Evolutionary conservation across 768 basidiomycete genomes (phyloP).

Genomic region (Auriscalpium microsporum): DNA sequence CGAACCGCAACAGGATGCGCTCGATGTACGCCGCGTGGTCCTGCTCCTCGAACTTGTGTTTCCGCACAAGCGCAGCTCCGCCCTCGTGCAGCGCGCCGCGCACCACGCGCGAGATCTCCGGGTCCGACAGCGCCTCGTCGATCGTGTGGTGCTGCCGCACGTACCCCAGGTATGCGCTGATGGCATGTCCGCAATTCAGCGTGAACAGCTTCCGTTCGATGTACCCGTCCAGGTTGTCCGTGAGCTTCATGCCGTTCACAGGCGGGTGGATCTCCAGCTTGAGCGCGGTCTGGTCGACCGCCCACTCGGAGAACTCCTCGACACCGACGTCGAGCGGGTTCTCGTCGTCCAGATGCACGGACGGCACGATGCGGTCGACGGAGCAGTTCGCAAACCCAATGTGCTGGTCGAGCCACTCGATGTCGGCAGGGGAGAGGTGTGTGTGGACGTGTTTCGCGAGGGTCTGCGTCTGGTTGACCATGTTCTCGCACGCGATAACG

Average conservation of each 20-base stretch:
- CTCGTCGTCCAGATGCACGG: conserved; percentile 9
- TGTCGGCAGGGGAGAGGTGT: conserved; percentile 24
- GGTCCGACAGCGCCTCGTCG: conserved; percentile 25
- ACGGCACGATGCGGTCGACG: conserved; percentile 32
- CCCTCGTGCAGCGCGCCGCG: conserved; percentile 27
- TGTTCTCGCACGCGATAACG: conserved; percentile 35
- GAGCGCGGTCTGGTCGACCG: conserved; percentile 26
- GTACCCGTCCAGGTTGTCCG: conserved; percentile 26
- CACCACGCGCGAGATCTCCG: conserved; percentile 21
- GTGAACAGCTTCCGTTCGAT: conserved; percentile 37
- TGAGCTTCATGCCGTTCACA: conserved; percentile 24
- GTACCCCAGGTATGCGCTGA: conserved; percentile 31
- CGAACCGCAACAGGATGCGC: conserved; percentile 26
- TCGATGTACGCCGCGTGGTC: conserved; percentile 25
- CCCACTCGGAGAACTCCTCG: conserved; percentile 34
- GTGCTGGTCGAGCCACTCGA: conserved; percentile 20
- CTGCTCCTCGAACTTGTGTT: conserved; percentile 18
- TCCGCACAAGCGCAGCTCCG: conserved; percentile 28
- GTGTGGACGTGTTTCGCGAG: conserved; percentile 23
- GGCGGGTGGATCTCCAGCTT: conserved; percentile 20
- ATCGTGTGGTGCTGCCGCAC: conserved; percentile 24
- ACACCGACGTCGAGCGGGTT: conserved; percentile 30
- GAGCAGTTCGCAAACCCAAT: conserved; percentile 35
- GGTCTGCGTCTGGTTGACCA: conserved; percentile 26
- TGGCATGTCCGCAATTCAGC: conserved; percentile 34